phyloP scores from a whole-genome alignment of 192 early-diverging fungal species.

The Podila minutissima region DNA sequence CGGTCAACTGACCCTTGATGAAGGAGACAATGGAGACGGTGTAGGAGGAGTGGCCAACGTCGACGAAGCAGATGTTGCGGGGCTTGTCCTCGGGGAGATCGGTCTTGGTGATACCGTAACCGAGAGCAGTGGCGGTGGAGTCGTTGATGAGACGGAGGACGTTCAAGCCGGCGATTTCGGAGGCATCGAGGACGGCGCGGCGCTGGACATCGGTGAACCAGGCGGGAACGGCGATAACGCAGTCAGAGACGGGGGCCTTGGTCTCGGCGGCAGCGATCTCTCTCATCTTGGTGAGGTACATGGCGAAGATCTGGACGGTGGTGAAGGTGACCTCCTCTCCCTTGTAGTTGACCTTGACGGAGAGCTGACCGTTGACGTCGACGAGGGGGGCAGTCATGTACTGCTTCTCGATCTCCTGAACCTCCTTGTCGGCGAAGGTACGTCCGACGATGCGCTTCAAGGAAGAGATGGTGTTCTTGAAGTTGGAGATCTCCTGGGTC shows the following conservation, averaged over 20 bases:
- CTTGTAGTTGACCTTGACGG: slow-evolving; percentile 85
- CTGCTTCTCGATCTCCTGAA: slow-evolving; percentile 84
- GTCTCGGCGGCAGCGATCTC: slow-evolving; percentile 88
- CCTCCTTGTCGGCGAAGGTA: slow-evolving; percentile 84
- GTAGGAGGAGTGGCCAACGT: slow-evolving; percentile 93
- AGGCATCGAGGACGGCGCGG: slow-evolving; percentile 88
- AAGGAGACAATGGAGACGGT: slow-evolving; percentile 90
- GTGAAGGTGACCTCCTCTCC: slow-evolving; percentile 82
- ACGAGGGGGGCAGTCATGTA: slow-evolving; percentile 86
- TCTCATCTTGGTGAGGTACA: slow-evolving; percentile 96
- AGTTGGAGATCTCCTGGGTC: slow-evolving; percentile 96
- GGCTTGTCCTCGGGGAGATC: slow-evolving; percentile 97
- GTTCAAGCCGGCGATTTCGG: slow-evolving; percentile 91
- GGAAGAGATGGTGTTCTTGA: slow-evolving; percentile 92
- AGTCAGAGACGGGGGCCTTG: slow-evolving; percentile 87
- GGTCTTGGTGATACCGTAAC: slow-evolving; percentile 98
- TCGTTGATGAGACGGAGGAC: slow-evolving; percentile 94
- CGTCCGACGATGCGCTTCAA: slow-evolving; percentile 95
- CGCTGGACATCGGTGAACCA: slow-evolving; percentile 98
- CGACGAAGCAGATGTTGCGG: slow-evolving; percentile 92
- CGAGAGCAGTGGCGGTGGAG: slow-evolving; percentile 93
- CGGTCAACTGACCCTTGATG: slow-evolving; percentile 94
- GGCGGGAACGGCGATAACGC: slow-evolving; percentile 92
- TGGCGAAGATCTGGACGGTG: slow-evolving; percentile 89
- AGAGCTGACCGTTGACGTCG: slow-evolving; percentile 87